Percentiles rank a stretch among this genome's conserved stretches.
Conservation (phyloP, 768 basidiomycete species). For the Phylloporus arenicola region DNA sequence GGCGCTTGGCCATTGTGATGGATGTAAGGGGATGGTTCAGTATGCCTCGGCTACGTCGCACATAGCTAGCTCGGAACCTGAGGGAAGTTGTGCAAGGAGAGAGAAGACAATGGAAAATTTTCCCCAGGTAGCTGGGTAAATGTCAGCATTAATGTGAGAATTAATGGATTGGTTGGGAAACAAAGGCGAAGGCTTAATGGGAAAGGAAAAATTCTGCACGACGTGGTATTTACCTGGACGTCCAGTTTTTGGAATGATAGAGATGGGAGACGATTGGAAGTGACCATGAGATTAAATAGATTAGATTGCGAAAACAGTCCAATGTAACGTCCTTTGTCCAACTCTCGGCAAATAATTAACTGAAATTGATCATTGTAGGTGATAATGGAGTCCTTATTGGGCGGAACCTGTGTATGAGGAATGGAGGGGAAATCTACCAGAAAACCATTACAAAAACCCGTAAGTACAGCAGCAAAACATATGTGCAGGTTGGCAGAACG, state of each 20-base stretch:
- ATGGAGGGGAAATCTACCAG: constrained; percentile 5
- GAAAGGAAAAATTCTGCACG: background rate
- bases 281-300: background rate
- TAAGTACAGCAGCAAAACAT: background rate
- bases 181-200: accelerated
- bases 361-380: background rate
- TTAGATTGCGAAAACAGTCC: background rate
- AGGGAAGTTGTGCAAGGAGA: background rate
- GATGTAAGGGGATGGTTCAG: background rate
- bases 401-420: background rate
- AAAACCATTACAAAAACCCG: constrained; percentile 1
- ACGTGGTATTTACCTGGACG: background rate
- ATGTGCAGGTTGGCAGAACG: accelerated
- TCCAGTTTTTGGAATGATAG: background rate
- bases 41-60: background rate
- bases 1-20: background rate
- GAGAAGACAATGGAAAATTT: background rate
- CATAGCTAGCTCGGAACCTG: background rate
- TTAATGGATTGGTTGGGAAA: background rate
- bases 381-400: constrained; percentile 5
- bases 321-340: background rate
- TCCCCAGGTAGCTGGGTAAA: background rate
- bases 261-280: background rate
- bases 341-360: background rate
- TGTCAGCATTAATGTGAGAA: accelerated